phyloP scores from a whole-genome alignment of 768 basidiomycete species.

The Podaxis carcinomalis region DNA sequence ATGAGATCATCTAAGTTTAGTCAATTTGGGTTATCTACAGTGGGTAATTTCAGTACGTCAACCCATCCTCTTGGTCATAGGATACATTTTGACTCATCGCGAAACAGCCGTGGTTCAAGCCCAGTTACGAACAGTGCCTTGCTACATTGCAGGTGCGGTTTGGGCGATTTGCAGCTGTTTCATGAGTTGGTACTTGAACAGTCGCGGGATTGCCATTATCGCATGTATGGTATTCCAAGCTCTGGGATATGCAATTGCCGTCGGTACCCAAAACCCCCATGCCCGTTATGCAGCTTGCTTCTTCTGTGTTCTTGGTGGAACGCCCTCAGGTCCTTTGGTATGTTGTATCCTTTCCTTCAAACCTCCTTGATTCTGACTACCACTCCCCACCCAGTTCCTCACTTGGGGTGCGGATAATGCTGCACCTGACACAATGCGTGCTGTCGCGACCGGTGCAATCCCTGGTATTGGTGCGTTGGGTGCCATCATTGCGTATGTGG shows the following conservation, averaged over 20 bases:
- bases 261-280: constrained; percentile 36
- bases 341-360: background rate
- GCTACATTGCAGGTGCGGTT: constrained; percentile 36
- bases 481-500: constrained; percentile 38
- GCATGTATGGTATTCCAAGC: constrained; percentile 32
- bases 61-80: background rate
- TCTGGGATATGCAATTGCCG: constrained; percentile 39
- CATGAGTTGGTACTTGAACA: constrained; percentile 30
- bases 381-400: constrained; percentile 23
- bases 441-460: constrained; percentile 39
- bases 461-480: constrained; percentile 43
- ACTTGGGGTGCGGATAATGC: constrained; percentile 48
- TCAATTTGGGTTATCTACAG: constrained; percentile 14
- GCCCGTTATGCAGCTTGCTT: constrained; percentile 48
- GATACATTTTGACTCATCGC: background rate
- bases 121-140: constrained; percentile 47
- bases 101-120: constrained; percentile 36
- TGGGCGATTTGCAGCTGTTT: constrained; percentile 35
- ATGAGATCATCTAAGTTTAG: background rate
- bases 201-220: constrained; percentile 31
- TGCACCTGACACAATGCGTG: constrained; percentile 44
- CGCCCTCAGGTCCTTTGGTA: constrained; percentile 33
- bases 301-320: constrained; percentile 34
- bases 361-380: background rate
- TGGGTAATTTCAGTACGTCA: constrained; percentile 33